A percentile compares a stretch with the other conserved stretches of the same genome.
Conservation (phyloP, 441 rosid genomes). For the Dalechampia spathulata region DNA sequence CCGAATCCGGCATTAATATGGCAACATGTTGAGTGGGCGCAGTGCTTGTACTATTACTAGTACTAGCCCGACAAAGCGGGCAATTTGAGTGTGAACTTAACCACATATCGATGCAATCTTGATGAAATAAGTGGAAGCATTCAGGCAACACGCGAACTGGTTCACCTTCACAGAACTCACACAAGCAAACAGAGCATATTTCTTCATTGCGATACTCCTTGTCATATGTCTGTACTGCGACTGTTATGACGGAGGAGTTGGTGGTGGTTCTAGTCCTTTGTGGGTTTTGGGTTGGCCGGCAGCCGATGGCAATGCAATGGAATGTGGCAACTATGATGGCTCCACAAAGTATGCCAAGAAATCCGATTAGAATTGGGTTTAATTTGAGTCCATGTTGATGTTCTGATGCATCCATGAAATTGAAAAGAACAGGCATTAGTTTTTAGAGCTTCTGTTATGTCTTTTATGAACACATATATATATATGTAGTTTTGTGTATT, state of each 20-base stretch:
- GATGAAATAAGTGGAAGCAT: conserved; percentile 44
- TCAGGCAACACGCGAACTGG: conserved; percentile 33
- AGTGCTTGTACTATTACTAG: too few relatives aligned
- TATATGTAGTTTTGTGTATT: too few relatives aligned
- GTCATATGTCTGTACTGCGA: background rate
- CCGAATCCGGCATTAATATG: conserved; percentile 11
- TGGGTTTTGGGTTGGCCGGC: background rate
- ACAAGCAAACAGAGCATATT: conserved; percentile 41
- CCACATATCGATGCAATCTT: conserved; percentile 43
- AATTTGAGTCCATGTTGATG: conserved; percentile 1
- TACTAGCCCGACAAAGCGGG: conserved; percentile 44
- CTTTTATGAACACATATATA: too few relatives aligned
- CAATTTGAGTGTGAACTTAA: conserved; percentile 36
- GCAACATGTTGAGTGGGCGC: conserved; percentile 3
- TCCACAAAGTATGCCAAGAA: conserved; percentile 39
- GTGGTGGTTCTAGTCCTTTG: too few relatives aligned
- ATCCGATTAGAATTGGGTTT: conserved; percentile 28
- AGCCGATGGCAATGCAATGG: conserved; percentile 26
- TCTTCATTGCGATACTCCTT: conserved; percentile 25
- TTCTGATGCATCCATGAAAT: conserved; percentile 11
- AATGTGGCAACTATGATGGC: conserved; percentile 30
- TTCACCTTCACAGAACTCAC: conserved; percentile 36
- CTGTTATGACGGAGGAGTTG: too few relatives aligned
- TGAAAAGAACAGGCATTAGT: too few relatives aligned
- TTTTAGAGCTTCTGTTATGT: too few relatives aligned